Conservation (phyloP, 495 filamentous ascomycete genomes). For the Xylaria palmicola region DNA sequence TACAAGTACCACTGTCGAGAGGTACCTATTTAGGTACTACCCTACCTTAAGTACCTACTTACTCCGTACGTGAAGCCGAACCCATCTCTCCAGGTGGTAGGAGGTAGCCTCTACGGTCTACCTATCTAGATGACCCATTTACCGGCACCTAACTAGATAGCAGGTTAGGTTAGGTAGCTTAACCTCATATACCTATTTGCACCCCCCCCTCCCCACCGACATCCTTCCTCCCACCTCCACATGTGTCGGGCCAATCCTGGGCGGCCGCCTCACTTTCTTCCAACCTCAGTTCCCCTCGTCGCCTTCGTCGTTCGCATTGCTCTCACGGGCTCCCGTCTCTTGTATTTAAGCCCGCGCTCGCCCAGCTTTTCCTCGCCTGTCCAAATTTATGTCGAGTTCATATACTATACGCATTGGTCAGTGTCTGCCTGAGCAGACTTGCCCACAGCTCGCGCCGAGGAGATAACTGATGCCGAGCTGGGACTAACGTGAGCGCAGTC, state of each 20-base stretch:
- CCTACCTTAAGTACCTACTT: too few species aligned
- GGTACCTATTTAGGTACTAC: too few species aligned
- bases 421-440: slow-evolving; percentile 36
- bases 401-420: slow-evolving; percentile 19
- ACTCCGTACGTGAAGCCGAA: background rate
- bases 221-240: slow-evolving; percentile 1
- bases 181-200: slow-evolving; percentile 15
- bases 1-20: too few species aligned
- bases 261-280: slow-evolving; percentile 41
- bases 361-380: slow-evolving; percentile 3
- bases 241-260: slow-evolving; percentile 25
- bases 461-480: slow-evolving; percentile 6
- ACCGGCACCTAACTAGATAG: too few species aligned
- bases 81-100: background rate
- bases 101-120: too few species aligned
- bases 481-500: slow-evolving; percentile 40
- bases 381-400: background rate
- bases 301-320: slow-evolving; percentile 24
- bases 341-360: slow-evolving; percentile 30
- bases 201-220: slow-evolving; percentile 19
- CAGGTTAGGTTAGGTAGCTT: too few species aligned
- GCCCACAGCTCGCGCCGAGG: slow-evolving; percentile 6
- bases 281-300: slow-evolving; percentile 22
- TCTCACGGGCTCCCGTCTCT: slow-evolving; percentile 20
- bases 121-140: too few species aligned